Base-by-base conservation (phyloP, 1,284 basidiomycete genomes). In the Porogramme epimiltina region DNA sequence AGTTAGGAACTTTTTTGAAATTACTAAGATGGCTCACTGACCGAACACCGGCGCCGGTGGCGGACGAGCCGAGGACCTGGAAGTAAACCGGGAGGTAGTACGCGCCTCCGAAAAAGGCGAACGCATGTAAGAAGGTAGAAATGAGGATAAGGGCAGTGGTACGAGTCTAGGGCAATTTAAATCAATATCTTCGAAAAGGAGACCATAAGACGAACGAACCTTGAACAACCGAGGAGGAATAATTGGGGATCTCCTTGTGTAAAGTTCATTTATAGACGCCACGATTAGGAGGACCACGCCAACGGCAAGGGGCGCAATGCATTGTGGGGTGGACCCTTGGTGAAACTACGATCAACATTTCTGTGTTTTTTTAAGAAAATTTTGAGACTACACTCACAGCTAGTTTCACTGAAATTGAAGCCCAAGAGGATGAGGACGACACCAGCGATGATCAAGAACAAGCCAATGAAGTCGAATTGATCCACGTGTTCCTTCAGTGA, bases 361-460 rank as follows among this genome's bases (percentile, higher is more conserved):
- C n/a, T 9, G 16, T 2, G 23, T 39, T 22, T 6, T 16, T 10
- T 3, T 38, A 23, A 28, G 5, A 5, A 2, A 9, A 54, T 19
- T 2, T 13, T 8, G 13, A 31, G 28, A 31, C 6, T 6, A 40
- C 23, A 47, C 81, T 62, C 57, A 87, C 88, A 91, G 52, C 70
- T 73, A 0, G 75, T 80, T 66, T 91, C 84, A 60, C 88, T 82
- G 56, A 79, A 82, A 68, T 88, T 88, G 68, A 97, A 94, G 0
- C 94, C 94, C 11, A 96, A 73, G 16, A 97, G 78, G 16, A 97
- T 66, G 47, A 87, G 84, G 4, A 93, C 77, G 16, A 91, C 81
- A 0, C 89, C 89, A 1, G 70, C 71, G 47, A 95, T 81, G 49
- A 97, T 76, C 28, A 93, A 75, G 26, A 78, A 47, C 2, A 93